Percentiles rank a stretch among this genome's conserved stretches.
Evolutionary conservation across 345 rosid species (phyloP).

Genomic region (Gynandropsis gynandra): DNA sequence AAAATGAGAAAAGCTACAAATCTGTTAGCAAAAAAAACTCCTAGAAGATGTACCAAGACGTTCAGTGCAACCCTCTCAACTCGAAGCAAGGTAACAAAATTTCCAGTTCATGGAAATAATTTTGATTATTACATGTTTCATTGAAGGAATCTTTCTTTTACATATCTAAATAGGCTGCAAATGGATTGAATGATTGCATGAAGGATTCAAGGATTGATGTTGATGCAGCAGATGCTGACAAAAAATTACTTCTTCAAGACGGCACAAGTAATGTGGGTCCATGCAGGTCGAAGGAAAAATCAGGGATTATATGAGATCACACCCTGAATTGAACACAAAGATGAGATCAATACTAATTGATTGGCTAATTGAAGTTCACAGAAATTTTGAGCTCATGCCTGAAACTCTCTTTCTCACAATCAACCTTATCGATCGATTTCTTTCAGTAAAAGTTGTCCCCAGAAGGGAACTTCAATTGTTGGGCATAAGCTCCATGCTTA

Average conservation of each 20-base stretch:
- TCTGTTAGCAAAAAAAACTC: conserved; percentile 27
- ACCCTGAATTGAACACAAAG: no score
- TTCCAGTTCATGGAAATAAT: not conserved
- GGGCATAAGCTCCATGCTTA: no score
- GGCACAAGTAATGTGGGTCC: conserved; percentile 45
- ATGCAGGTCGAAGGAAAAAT: no score
- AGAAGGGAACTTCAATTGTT: no score
- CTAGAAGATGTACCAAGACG: no score
- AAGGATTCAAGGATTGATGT: conserved; percentile 55
- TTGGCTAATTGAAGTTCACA: conserved; percentile 71
- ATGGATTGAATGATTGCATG: conserved; percentile 49
- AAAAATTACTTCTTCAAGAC: conserved; percentile 66
- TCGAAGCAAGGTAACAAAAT: conserved; percentile 90
- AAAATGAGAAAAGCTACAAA: conserved; percentile 29
- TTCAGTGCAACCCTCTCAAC: no score
- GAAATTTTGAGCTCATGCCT: conserved; percentile 57
- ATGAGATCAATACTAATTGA: no score
- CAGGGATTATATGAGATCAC: no score
- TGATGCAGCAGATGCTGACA: conserved; percentile 62
- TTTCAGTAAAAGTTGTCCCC: no score
- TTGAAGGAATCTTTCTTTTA: no score
- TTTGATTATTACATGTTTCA: conserved; percentile 19
- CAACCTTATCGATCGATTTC: conserved; percentile 83
- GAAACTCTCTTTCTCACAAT: conserved; percentile 88
- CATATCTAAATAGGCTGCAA: no score